Evolutionary conservation across 805 yeast species (phyloP), one percentile per base, ranked within the genome.

Genomic region (Danielozyma ontarioensis): DNA sequence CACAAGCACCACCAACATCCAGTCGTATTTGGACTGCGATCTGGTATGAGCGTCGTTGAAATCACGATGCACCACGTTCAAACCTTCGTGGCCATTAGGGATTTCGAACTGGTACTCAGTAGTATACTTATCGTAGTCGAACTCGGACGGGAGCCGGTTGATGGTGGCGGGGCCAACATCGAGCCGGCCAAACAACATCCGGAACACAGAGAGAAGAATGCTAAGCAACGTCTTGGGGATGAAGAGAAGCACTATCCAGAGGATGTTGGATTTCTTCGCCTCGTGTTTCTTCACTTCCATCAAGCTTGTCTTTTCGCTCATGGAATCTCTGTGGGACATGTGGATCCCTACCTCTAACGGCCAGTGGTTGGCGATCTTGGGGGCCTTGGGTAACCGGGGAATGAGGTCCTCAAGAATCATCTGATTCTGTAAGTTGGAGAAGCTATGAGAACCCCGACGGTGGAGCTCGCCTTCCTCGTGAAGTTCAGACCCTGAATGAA

Each of bases 181-280:
- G 29, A 27, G 28, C 33, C 40, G 29, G 3, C 61, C 58, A 27
- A 57, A 46, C 7, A 62, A 27, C 29, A 44, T 50, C 27, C 46
- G 48, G 28, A 58, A 39, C 3, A 57, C 45, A 1, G 75, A 65
- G 8, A 64, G 48, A 1, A 74, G 46, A 6, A 74, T 33, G 7
- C 62, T 58, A 30, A 74, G 57, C 6, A 76, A 30, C 1, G 77
- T 44, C 35, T 64, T 70, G 10, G 88, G 89, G 8, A 82, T 53
- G 5, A 80, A 40, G 50, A 80, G 53, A 2, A 82, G 44, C 2
- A 80, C 48, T 32, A 79, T 60, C 45, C 80, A 48, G 5, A 78
- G 34, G 2, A 80, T 71, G 12, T 44, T 29, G 7, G 6, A 6
- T 19, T 6, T 19, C 8, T 10, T 6, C 17, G 15, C 11, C 13